Percentiles rank a stretch among this genome's conserved stretches.
Evolutionary conservation across 75 land plant species (phyloP).

Genomic region (Picea sitchensis): DNA sequence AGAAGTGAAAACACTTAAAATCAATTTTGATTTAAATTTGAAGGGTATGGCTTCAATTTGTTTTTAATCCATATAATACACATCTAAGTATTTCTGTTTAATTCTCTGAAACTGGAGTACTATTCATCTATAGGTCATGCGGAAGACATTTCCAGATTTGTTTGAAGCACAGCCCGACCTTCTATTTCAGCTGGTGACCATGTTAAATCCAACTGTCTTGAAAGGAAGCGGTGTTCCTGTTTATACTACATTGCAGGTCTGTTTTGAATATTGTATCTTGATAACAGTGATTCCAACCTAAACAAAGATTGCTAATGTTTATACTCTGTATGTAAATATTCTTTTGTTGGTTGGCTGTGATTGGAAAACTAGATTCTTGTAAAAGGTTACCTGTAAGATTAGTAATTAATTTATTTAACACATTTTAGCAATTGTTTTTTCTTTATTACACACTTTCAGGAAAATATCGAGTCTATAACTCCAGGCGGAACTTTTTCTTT

Average conservation of each 20-base stretch:
- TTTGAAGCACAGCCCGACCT: conserved; percentile 98
- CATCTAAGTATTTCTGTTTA: neutral
- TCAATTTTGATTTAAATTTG: neutral
- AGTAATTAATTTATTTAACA: neutral
- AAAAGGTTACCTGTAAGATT: neutral
- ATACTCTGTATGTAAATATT: neutral
- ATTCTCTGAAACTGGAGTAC: conserved; percentile 1
- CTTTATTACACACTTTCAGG: neutral
- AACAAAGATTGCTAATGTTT: neutral
- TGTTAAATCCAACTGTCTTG: conserved; percentile 92
- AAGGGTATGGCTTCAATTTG: neutral
- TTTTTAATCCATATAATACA: neutral
- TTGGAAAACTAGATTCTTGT: too few relatives aligned
- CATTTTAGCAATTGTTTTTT: neutral
- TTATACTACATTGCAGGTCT: conserved; percentile 85
- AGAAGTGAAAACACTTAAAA: neutral
- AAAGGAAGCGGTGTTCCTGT: conserved; percentile 83
- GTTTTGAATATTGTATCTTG: conserved; percentile 4
- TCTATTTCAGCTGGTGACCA: conserved; percentile 96
- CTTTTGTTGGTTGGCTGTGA: neutral
- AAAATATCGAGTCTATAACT: neutral
- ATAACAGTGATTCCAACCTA: neutral
- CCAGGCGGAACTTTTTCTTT: neutral
- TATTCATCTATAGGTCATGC: conserved; percentile 70
- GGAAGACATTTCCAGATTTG: conserved; percentile 76